Percentiles rank a stretch among this genome's conserved stretches.
phyloP scores from a whole-genome alignment of 805 yeast species.

The Cyberlindnera meyerae region DNA sequence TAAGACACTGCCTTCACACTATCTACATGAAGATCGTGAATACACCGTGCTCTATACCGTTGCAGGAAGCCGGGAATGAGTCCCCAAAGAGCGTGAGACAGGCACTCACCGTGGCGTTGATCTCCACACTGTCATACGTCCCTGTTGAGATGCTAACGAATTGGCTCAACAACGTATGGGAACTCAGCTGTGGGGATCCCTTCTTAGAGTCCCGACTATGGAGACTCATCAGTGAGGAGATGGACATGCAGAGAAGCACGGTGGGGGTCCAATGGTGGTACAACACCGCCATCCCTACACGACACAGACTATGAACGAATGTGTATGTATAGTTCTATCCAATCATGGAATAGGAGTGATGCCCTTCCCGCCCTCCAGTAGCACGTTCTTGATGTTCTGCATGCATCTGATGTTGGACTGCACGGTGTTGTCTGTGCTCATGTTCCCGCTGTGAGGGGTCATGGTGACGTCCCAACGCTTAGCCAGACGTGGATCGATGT shows the following conservation, averaged over 20 bases:
- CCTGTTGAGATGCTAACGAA: constrained; percentile 36
- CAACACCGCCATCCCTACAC: constrained; percentile 19
- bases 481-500: constrained; percentile 42
- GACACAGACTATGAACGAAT: background rate
- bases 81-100: constrained; percentile 37
- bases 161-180: constrained; percentile 46
- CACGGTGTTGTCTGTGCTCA: constrained; percentile 53
- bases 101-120: constrained; percentile 41
- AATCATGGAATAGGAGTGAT: constrained; percentile 10
- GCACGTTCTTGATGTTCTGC: constrained; percentile 36
- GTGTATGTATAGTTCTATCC: background rate
- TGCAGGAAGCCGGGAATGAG: constrained; percentile 11
- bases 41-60: constrained; percentile 31
- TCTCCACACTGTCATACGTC: constrained; percentile 49
- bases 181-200: constrained; percentile 24
- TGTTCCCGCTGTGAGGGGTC: constrained; percentile 67
- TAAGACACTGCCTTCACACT: constrained; percentile 36
- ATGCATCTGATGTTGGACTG: constrained; percentile 50
- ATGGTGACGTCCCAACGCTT: constrained; percentile 56
- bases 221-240: constrained; percentile 51
- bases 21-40: constrained; percentile 38
- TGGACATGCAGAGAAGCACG: constrained; percentile 52
- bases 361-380: constrained; percentile 21
- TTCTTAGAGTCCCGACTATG: constrained; percentile 41
- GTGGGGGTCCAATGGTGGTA: constrained; percentile 64